phyloP scores from a whole-genome alignment of 1,284 basidiomycete species.

The Marasmius sp. region DNA sequence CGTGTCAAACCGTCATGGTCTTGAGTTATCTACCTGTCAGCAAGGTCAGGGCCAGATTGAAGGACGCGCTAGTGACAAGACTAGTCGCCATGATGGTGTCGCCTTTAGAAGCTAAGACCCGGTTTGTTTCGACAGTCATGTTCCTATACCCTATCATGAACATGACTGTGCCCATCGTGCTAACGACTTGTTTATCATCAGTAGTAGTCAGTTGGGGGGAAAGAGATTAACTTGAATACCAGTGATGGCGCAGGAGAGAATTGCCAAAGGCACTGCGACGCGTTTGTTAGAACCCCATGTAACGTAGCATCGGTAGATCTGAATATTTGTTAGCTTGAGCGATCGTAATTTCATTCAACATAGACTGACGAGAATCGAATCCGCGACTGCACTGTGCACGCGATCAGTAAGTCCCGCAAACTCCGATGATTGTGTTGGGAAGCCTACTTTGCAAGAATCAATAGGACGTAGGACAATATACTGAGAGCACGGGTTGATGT shows the following conservation, averaged over 20 bases:
- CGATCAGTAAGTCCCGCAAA: too few species aligned
- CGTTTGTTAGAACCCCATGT: neutral
- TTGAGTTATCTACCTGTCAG: neutral
- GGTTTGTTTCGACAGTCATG: neutral
- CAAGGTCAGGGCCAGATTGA: neutral
- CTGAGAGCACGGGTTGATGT: too few species aligned
- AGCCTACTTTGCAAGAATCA: neutral
- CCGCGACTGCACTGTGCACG: neutral
- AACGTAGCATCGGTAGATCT: neutral
- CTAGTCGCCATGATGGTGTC: neutral
- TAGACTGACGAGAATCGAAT: neutral
- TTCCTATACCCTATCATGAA: neutral
- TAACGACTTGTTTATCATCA: neutral
- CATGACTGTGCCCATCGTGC: neutral
- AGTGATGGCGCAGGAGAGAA: neutral
- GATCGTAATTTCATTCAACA: neutral
- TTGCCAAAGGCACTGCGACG: neutral
- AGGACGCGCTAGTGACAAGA: neutral
- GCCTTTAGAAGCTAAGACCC: neutral
- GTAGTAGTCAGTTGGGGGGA: neutral
- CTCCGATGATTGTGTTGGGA: neutral
- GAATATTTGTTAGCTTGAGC: neutral
- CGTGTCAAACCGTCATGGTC: neutral
- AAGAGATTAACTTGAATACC: neutral
- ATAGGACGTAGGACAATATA: too few species aligned